These are phyloP conservation scores for Alternaria angustiovoidea DNA, from an alignment of 2,329 filamentous ascomycete species.

Conservation along the genomic window DNA sequence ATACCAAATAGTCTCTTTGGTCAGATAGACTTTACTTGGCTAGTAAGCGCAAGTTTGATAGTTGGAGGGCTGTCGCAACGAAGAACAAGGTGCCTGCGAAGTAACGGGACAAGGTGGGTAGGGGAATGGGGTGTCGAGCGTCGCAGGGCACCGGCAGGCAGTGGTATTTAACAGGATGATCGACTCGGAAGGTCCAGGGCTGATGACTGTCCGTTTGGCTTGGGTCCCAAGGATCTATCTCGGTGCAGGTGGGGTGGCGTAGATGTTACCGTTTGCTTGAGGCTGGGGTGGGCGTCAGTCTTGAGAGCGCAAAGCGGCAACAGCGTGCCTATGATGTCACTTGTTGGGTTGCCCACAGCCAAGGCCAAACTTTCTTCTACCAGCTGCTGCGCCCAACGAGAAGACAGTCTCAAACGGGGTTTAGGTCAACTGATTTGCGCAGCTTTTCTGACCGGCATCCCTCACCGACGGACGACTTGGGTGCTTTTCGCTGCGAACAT, in stretches of 20 bases:
- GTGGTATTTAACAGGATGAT: slow-evolving; percentile 31
- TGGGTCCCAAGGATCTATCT: slow-evolving; percentile 22
- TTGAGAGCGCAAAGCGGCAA: slow-evolving; percentile 8
- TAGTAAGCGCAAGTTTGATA: slow-evolving; percentile 22
- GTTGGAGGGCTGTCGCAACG: slow-evolving; percentile 30
- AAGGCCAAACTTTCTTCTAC: slow-evolving; percentile 6
- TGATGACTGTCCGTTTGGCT: slow-evolving; percentile 32
- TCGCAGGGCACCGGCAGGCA: slow-evolving; percentile 27
- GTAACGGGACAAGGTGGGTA: slow-evolving; percentile 32
- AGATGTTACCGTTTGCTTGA: slow-evolving; percentile 27
- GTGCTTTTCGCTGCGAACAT: slow-evolving; percentile 12
- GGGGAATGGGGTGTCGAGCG: slow-evolving; percentile 18
- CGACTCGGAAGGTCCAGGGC: slow-evolving; percentile 17
- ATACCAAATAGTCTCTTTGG: slow-evolving; percentile 29
- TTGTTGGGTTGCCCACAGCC: slow-evolving; percentile 17
- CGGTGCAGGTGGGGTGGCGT: slow-evolving; percentile 28
- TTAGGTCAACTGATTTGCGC: slow-evolving; percentile 19
- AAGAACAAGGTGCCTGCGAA: slow-evolving; percentile 37
- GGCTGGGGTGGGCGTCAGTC: slow-evolving; percentile 24
- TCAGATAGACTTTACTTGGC: slow-evolving; percentile 23
- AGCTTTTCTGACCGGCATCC: slow-evolving; percentile 13
- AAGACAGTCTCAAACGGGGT: slow-evolving; percentile 1
- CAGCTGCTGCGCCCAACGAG: slow-evolving; percentile 21
- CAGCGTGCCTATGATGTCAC: slow-evolving; percentile 18
- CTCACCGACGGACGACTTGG: slow-evolving; percentile 11